Percentiles rank a stretch among this genome's conserved stretches.
Evolutionary conservation across 768 basidiomycete genomes (phyloP).

Genomic region (Suillus americanus): DNA sequence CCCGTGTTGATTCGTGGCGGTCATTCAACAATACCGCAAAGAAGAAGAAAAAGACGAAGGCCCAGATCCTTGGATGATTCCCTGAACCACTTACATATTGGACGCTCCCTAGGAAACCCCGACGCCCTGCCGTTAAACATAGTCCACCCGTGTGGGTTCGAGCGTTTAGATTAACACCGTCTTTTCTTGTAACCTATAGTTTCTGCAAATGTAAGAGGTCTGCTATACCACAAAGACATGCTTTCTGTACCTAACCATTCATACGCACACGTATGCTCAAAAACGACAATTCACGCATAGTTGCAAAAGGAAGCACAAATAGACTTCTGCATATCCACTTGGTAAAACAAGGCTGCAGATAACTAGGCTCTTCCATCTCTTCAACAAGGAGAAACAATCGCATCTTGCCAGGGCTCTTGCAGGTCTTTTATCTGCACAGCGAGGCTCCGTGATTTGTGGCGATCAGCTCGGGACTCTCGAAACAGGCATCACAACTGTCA

Average conservation of each 20-base stretch:
- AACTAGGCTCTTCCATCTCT: constrained; percentile 43
- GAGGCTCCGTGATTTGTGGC: constrained; percentile 32
- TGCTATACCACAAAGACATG: neutral
- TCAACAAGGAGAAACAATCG: constrained; percentile 27
- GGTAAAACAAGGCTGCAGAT: neutral
- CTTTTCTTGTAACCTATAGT: neutral
- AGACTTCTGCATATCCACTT: neutral
- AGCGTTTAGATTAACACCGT: neutral
- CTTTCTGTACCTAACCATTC: neutral
- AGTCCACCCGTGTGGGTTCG: neutral
- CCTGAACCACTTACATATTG: neutral
- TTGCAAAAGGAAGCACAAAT: neutral
- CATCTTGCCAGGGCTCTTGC: constrained; percentile 25
- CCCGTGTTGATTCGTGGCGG: constrained; percentile 85
- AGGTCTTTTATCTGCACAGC: constrained; percentile 24
- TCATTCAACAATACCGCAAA: constrained; percentile 62
- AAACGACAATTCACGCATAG: no score
- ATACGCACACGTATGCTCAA: no score
- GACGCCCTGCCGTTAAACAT: neutral
- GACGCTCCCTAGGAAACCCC: neutral
- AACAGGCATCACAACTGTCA: constrained; percentile 2
- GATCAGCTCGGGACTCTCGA: constrained; percentile 19
- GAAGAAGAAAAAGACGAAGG: constrained; percentile 85
- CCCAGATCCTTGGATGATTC: constrained; percentile 59
- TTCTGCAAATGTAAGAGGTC: neutral